Evolutionary conservation across 2,329 filamentous ascomycete species (phyloP).

Genomic region (Aureobasidium sp.): DNA sequence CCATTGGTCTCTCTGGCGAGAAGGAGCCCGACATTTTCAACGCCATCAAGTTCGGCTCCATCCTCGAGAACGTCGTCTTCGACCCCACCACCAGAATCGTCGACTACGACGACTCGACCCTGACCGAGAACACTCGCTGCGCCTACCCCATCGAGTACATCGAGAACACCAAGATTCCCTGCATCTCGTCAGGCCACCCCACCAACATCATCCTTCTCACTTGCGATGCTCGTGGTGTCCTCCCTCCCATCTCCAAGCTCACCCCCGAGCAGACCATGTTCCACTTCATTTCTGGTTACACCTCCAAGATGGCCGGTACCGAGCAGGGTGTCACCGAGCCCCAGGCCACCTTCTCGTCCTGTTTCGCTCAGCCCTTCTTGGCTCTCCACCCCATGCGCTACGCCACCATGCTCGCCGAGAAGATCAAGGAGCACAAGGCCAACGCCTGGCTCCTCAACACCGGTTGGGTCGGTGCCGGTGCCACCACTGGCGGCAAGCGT

Average conservation of each 20-base stretch:
- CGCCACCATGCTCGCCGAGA: constrained; percentile 95
- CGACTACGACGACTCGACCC: constrained; percentile 88
- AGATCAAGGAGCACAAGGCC: constrained; percentile 90
- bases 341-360: constrained; percentile 97
- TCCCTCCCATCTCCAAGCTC: constrained; percentile 97
- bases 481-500: constrained; percentile 84
- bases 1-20: constrained; percentile 91
- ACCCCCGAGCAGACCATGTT: constrained; percentile 96
- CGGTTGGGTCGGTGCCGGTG: constrained; percentile 90
- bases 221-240: constrained; percentile 93
- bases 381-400: constrained; percentile 99
- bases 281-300: constrained; percentile 99
- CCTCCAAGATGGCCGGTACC: constrained; percentile 99
- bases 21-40: constrained; percentile 98
- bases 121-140: constrained; percentile 97
- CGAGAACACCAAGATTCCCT: constrained; percentile 96
- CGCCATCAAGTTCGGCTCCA: constrained; percentile 93
- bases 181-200: constrained; percentile 77
- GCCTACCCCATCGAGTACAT: constrained; percentile 99
- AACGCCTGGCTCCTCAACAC: constrained; percentile 99
- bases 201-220: constrained; percentile 97
- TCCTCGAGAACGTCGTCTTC: constrained; percentile 98
- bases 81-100: constrained; percentile 81
- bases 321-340: constrained; percentile 96
- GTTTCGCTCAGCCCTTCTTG: constrained; percentile 98